phyloP scores from a whole-genome alignment of 805 yeast genomes.

The Osmozyma mogii region DNA sequence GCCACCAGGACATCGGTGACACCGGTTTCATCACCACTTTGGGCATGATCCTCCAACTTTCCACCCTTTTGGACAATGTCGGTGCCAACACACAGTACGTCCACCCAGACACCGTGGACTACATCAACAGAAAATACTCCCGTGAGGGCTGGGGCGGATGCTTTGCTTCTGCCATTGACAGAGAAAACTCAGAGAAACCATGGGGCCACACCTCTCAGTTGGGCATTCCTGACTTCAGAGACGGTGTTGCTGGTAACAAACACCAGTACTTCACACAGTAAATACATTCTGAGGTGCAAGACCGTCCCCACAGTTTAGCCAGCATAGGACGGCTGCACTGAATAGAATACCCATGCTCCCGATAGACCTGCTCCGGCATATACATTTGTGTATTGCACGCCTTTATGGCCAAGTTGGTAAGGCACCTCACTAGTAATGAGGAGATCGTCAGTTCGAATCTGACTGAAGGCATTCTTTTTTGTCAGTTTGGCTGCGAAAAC shows the following conservation, averaged over 20 bases:
- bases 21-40: constrained; percentile 24
- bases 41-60: constrained; percentile 24
- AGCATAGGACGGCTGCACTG: no score
- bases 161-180: constrained; percentile 24
- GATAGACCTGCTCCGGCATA: no score
- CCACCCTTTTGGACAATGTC: constrained; percentile 27
- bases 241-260: constrained; percentile 18
- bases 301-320: no score
- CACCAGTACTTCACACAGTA: neutral
- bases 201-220: constrained; percentile 31
- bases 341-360: no score
- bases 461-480: no score
- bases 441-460: no score
- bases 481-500: no score
- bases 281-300: neutral
- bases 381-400: no score
- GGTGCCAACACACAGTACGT: constrained; percentile 20
- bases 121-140: constrained; percentile 16
- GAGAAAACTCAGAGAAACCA: constrained; percentile 22
- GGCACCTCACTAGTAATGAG: no score
- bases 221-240: constrained; percentile 21
- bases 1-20: constrained; percentile 29
- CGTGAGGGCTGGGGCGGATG: constrained; percentile 24
- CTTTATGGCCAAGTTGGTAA: no score
- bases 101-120: constrained; percentile 20